Evolutionary conservation across 768 basidiomycete genomes (phyloP), one percentile per base, ranked within the genome.

Genomic region (Peribolospora kevripleyi): DNA sequence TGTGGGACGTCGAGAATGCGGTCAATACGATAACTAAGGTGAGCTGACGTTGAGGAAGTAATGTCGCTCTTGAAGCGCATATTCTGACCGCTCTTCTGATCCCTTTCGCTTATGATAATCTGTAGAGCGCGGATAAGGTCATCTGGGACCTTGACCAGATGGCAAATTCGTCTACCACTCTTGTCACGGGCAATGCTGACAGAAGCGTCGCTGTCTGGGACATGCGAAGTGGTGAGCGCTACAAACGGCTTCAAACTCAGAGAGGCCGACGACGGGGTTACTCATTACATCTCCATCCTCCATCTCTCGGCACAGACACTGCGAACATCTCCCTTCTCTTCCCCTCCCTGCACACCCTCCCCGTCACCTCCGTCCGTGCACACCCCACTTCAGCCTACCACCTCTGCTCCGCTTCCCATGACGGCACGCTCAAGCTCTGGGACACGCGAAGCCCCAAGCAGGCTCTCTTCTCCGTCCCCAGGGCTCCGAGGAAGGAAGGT

Each of bases 1-100:
- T 73, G 2, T 98, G 91, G 91, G 86, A 93, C 63, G 71, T 81
- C 3, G 81, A 84, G 60, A 74, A 71, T 45, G 85, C 82, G 13
- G 59, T 59, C 9, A 62, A 65, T 50, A 61, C 58, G 7, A 61
- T 65, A 1, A 57, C 65, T 39, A 69, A 69, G 63, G 69, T 70
- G 51, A 59, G 68, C 59, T 36, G 0, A 6, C 40, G 6, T 38
- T n/a, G 7, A 10, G 25, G 25, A 25, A 25, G 25, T 25, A 25
- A 25, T 25, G 25, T 25, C 25, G 25, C 25, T 25, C 25, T 25
- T 25, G 25, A 25, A 25, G 7, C n/a, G 11, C 37, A 13, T 54
- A 38, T 48, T 37, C n/a, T 46, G 13, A 10, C 10, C 37, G n/a
- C 38, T 54, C 0, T n/a, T 25, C 25, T 3, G 48, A 9, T 45